Base-by-base conservation (phyloP, 768 basidiomycete species). In the Hortiboletus campestris region DNA sequence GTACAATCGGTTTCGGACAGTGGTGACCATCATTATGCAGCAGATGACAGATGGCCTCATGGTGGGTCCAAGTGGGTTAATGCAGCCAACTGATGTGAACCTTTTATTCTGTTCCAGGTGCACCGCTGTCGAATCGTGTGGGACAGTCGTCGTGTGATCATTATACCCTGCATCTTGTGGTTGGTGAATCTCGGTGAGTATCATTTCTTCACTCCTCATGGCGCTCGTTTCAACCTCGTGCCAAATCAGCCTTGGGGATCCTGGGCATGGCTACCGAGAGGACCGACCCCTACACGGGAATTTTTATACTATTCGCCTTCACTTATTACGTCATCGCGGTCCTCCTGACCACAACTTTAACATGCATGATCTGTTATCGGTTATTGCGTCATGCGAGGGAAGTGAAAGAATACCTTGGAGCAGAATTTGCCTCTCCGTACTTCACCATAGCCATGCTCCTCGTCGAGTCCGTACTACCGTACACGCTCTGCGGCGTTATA, bases 51-150 rank as follows among this genome's bases (percentile, higher is more conserved):
- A 74, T 49, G 74, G 35, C 4, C 35, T 51, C 1, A 47, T 58
- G 57, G 53, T 58, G 53, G 64, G 25, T 25, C 25, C 25, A 2
- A 28, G 25, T 17, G 4, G 10, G 9, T 11, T 2, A 36, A 25
- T 12, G 34, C 32, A 9, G 34, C 34, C 34, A 42, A 25, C 25
- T 25, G 35, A 36, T 3, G 17, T n/a, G 38, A 38, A 38, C 17
- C 25, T 41, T 4, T 3, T 10, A 0, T 4, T 34, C 28, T 40
- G 6, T 16, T 73, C 25, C 45, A 76, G 75, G 59, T 77, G 17
- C 70, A 72, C 57, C 74, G 74, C 28, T 72, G 71, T 53, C 70
- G 59, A 29, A 60, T 72, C 29, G 57, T 75, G 16, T 76, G 73
- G 73, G 11, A 59, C 12, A 51, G 50, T 48, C 48, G 50, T 53